A percentile compares a stretch with the other conserved stretches of the same genome.
Conservation (phyloP, 202 grass and related monocot species). For the Dendrocalamus latiflorus region DNA sequence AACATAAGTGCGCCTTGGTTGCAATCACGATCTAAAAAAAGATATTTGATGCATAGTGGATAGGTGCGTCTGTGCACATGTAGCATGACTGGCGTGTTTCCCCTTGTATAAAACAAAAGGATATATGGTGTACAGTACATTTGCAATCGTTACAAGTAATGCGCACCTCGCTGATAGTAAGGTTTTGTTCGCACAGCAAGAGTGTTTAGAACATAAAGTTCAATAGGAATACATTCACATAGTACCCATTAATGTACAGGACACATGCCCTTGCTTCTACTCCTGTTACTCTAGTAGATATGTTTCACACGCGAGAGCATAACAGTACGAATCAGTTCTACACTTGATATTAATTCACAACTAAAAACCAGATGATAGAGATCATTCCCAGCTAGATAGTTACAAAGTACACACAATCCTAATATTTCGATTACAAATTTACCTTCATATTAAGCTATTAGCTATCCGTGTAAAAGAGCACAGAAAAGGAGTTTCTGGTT, state of each 20-base stretch:
- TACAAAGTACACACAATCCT: not conserved
- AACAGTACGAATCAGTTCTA: not conserved
- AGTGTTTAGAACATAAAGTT: not conserved
- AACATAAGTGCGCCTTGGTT: no score
- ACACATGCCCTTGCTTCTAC: not conserved
- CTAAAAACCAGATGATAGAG: not conserved
- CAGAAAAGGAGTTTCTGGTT: not conserved
- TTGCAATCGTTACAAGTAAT: not conserved
- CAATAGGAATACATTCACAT: not conserved
- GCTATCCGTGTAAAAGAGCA: not conserved
- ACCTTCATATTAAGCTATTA: not conserved
- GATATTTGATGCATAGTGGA: not conserved
- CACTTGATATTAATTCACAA: slow-evolving; percentile 1
- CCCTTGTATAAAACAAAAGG: no score
- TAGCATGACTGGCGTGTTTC: no score
- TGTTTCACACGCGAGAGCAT: not conserved
- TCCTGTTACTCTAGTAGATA: not conserved
- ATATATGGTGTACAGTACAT: not conserved
- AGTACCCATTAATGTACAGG: not conserved
- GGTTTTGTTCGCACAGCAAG: not conserved
- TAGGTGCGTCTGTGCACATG: no score
- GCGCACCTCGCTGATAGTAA: not conserved
- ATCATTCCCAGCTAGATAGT: not conserved
- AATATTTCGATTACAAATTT: not conserved
- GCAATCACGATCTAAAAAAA: no score